Evolutionary conservation across 257 asterid genomes (phyloP).

Genomic region (Solanum appendiculatum): DNA sequence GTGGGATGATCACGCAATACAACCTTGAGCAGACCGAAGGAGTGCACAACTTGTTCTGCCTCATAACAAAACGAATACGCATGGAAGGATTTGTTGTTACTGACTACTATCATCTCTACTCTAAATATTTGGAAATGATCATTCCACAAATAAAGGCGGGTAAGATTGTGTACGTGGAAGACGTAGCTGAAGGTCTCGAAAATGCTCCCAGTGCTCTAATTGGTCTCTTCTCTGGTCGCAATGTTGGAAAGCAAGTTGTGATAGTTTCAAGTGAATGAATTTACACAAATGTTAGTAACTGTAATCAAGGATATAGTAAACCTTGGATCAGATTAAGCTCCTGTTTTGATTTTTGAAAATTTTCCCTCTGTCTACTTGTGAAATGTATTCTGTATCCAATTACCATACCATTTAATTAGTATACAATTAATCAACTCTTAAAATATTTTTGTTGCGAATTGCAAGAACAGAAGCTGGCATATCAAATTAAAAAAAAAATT

Average conservation of each 20-base stretch:
- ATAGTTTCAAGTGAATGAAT: neutral
- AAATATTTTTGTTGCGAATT: too few species aligned
- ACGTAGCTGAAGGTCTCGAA: neutral
- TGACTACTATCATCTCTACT: neutral
- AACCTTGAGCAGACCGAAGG: neutral
- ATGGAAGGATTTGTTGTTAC: neutral
- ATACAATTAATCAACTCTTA: too few species aligned
- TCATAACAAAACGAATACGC: neutral
- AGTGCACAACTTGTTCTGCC: neutral
- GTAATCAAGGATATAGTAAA: neutral
- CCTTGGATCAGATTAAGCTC: neutral
- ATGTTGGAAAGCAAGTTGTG: slow-evolving; percentile 1
- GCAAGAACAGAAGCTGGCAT: too few species aligned
- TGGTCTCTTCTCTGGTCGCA: neutral
- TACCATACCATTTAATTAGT: too few species aligned
- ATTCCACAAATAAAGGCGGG: neutral
- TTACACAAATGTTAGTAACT: neutral
- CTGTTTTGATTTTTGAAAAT: neutral
- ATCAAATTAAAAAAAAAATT: too few species aligned
- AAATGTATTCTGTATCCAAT: neutral
- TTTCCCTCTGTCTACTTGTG: neutral
- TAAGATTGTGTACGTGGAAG: neutral
- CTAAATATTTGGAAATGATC: neutral
- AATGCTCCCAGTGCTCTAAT: neutral
- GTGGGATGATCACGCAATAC: neutral